Evolutionary conservation across 345 rosid genomes (phyloP), one percentile per base, ranked within the genome.

Genomic region (Eucalyptus urophylla): DNA sequence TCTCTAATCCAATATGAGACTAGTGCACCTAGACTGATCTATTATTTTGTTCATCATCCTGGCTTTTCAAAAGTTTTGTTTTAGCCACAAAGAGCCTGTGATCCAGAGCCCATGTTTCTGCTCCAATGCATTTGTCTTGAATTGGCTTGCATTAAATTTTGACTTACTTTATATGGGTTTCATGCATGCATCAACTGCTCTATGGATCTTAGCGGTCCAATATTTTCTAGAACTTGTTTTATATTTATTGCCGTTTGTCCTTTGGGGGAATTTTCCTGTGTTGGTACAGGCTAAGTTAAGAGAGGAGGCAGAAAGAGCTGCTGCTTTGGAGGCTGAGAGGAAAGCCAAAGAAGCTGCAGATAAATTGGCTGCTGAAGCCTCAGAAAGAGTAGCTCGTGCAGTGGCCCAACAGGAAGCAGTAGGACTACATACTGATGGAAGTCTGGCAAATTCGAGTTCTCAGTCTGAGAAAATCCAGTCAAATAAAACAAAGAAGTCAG

Each of bases 251-350:
- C 83, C 24, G 15, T 37, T 60, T 86, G 51, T 53, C 58, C 43
- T 17, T 45, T 45, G 72, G 37, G 80, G 17, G 44, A 14, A n/a
- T 43, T 88, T 53, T 40, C 45, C 86, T 50, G 53, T 17, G 33
- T 83, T 86, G 16, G 25, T 76, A 76, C 76, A 87, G 88, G 89
- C 95, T 89, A 96, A 94, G 92, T 89, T 89, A 86, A 96, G 93
- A 95, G 95, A 92, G 88, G 99, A 97, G 91, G 98, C 97, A 93
- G 97, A 94, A 88, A 96, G 93, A 92, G 91, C 90, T 88, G 91
- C 89, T 90, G 94, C 95, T 88, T 88, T 93, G 91, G 98, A 95
- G 95, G 94, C 92, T 89, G 96, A 96, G 92, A 94, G 92, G 90
- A 95, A 91, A 91, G 95, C 94, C 81, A 95, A 95, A 88, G 94